These are phyloP conservation scores for Pestalotiopsis fici DNA, from an alignment of 2,329 filamentous ascomycete species.

Conservation along the genomic window DNA sequence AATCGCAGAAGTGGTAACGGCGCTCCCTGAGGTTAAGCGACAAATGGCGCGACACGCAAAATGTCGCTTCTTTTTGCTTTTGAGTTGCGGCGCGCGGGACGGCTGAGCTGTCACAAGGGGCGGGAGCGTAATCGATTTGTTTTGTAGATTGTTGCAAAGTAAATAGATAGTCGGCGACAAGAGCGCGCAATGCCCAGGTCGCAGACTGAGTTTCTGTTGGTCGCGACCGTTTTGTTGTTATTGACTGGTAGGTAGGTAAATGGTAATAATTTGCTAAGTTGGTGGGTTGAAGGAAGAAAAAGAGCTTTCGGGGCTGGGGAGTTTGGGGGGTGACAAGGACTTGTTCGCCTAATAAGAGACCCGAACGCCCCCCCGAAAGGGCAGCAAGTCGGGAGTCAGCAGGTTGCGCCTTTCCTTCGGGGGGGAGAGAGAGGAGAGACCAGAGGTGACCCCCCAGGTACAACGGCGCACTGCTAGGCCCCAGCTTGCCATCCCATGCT, in stretches of 20 bases:
- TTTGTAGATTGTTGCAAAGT: background rate
- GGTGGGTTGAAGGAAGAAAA: slow-evolving; percentile 13
- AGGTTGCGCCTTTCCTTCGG: background rate
- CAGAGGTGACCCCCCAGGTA: background rate
- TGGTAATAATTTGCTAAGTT: background rate
- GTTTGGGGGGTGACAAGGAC: slow-evolving; percentile 12
- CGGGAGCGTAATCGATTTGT: background rate
- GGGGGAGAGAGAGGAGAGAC: background rate
- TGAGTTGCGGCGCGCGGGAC: background rate
- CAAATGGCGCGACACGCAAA: background rate
- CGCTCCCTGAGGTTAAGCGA: background rate
- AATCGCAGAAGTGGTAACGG: background rate
- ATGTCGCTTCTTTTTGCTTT: background rate
- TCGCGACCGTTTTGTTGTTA: background rate
- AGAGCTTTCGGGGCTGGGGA: slow-evolving; percentile 5
- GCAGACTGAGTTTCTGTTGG: background rate
- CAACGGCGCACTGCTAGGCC: background rate
- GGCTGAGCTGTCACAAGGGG: background rate
- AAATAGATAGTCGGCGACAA: background rate
- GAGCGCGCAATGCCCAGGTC: background rate
- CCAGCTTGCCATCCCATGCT: background rate
- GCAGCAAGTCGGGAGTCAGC: background rate
- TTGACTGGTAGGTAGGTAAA: background rate
- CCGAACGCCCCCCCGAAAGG: background rate
- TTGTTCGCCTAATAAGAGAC: slow-evolving; percentile 16